A percentile compares a stretch with the other conserved stretches of the same genome.
Conservation (phyloP, 768 basidiomycete species). For the Mycena sanguinolenta region DNA sequence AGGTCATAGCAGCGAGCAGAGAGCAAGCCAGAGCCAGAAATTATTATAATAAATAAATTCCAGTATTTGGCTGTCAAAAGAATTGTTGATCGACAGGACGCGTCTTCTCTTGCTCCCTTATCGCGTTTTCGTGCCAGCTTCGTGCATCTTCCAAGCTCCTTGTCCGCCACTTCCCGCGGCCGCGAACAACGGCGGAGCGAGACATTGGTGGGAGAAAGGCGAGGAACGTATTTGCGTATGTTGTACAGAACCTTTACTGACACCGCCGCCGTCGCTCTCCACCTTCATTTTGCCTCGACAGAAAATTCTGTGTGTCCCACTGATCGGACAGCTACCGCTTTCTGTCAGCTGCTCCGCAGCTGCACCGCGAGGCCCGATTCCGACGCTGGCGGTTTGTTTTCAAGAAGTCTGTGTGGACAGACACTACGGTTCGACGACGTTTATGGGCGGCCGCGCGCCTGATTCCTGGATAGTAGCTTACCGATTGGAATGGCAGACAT, state of each 20-base stretch:
- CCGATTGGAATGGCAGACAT: too few relatives aligned
- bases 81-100: conserved; percentile 15
- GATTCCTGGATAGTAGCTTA: too few relatives aligned
- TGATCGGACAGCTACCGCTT: too few relatives aligned
- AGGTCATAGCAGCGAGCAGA: conserved; percentile 52
- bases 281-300: neutral
- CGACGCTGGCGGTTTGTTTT: neutral
- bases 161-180: conserved; percentile 3
- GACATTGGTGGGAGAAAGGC: neutral
- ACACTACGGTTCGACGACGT: too few relatives aligned
- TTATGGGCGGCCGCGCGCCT: too few relatives aligned
- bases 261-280: conserved; percentile 15
- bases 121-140: neutral
- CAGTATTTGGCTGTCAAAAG: conserved; percentile 9
- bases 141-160: neutral
- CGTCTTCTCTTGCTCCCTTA: conserved; percentile 19
- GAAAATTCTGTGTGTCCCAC: neutral
- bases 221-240: conserved; percentile 11
- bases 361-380: conserved; percentile 5
- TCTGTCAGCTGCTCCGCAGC: too few relatives aligned
- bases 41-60: neutral
- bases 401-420: too few relatives aligned
- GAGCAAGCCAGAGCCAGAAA: neutral
- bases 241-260: conserved; percentile 13
- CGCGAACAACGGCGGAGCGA: conserved; percentile 11